Evolutionary conservation across 139 green algal genomes (phyloP), one percentile per base, ranked within the genome.

Genomic region (Volvox africanus): DNA sequence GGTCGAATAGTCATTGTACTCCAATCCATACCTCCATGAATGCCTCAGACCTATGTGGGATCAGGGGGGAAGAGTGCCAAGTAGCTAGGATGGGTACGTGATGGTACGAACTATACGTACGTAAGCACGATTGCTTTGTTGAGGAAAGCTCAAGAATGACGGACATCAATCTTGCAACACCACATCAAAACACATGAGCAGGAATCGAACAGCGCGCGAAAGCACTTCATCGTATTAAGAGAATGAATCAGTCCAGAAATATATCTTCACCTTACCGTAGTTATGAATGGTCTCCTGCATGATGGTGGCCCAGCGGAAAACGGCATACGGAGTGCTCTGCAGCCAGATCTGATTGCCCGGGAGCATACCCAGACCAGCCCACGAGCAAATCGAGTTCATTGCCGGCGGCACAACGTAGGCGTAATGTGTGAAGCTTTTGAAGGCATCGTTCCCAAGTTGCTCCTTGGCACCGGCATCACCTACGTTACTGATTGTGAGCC

Each of bases 261-360:
- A n/a, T n/a, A n/a, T n/a, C n/a, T n/a, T n/a, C n/a, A n/a, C n/a
- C 44, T 5, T 55, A 81, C 83, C 83, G 68, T 89, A 80, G 21
- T 87, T 87, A 55, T 87, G 81, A 19, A 87, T 87, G n/a, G 61
- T 21, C 81, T 87, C 81, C 81, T 87, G 81, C 81, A 87, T 87
- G 81, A 77, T n/a, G 21, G 81, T 87, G 5, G 81, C 44, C 81
- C 81, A 87, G 28, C 81, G 55, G 14, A 61, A 73, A 13, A 87
- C 61, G 37, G 67, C 84, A 28, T 89, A 89, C 2, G 14, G 26
- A 1, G 26, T 61, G 3, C 36, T 89, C 68, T 89, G 84, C 68
- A 89, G 84, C 84, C 84, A 89, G 22, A 73, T 89, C 36, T 89
- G 84, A 36, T 14, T 50, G 16, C 84, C 84, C 2, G 84, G 67